phyloP scores from a whole-genome alignment of 129 eudicot genomes.

The Centella asiatica region DNA sequence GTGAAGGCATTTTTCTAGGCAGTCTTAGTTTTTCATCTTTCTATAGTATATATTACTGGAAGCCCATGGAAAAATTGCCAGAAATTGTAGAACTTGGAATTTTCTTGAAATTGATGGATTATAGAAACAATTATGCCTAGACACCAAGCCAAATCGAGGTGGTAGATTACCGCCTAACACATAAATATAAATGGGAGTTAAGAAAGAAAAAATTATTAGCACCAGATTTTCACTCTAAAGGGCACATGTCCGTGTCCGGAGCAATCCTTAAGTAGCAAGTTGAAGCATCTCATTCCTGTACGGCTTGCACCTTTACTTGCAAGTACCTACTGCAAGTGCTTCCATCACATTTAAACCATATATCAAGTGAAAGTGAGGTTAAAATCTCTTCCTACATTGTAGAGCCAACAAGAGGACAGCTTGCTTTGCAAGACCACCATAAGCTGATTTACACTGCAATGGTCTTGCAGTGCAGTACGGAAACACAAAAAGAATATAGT shows the following conservation, averaged over 20 bases:
- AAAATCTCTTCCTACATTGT: not conserved
- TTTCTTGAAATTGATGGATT: too few species aligned
- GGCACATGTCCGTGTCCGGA: too few species aligned
- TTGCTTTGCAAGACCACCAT: not conserved
- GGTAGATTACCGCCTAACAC: too few species aligned
- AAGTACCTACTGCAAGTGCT: not conserved
- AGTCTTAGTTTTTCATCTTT: too few species aligned
- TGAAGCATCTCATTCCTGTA: not conserved
- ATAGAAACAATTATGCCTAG: too few species aligned
- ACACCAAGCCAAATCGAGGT: too few species aligned
- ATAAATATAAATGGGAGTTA: too few species aligned
- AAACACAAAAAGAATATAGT: slow-evolving; percentile 2
- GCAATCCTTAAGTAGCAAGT: not conserved
- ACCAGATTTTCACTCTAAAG: not conserved
- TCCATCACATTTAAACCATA: not conserved
- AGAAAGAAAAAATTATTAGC: too few species aligned
- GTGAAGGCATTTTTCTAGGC: too few species aligned
- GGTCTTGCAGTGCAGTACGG: not conserved
- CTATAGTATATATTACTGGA: too few species aligned
- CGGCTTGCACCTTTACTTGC: not conserved
- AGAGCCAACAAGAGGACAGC: not conserved
- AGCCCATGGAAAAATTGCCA: too few species aligned
- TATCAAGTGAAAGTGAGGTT: not conserved
- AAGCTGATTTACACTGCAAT: not conserved
- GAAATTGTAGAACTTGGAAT: too few species aligned